Evolutionary conservation across 768 basidiomycete genomes (phyloP), one percentile per base, ranked within the genome.

Genomic region (Leccinum uliginosum): DNA sequence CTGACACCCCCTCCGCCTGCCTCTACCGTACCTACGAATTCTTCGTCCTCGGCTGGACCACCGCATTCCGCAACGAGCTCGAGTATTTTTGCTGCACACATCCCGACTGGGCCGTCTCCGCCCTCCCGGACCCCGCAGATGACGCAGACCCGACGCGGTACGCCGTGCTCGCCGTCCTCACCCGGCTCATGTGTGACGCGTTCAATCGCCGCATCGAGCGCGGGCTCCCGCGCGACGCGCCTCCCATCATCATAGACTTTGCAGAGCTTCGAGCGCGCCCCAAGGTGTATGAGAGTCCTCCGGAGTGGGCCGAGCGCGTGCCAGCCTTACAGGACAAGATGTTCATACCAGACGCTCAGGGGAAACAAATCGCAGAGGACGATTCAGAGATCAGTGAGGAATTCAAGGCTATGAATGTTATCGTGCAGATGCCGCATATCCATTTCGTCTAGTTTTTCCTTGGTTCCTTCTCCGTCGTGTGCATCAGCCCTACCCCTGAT

Each of bases 201-300:
- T 59, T 59, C 46, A 59, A 59, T 52, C 55, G 58, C 30, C 58
- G 58, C 38, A 59, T 58, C 45, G 55, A 57, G 46, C 35, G 19
- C 8, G 58, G 55, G 5, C 50, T 59, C 10, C 58, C 58, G 10
- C 50, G 55, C 2, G 55, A 59, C 26, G 58, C 55, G 24, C 58
- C 55, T 15, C n/a, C 58, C 3, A 58, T 59, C 38, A 44, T 59
- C 45, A 12, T 50, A 15, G 58, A 59, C 30, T 59, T 59, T 58
- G 55, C 50, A 7, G 58, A 29, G 19, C 58, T 59, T 24, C 29
- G 24, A 6, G 58, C 55, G 29, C 58, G 58, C 23, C 55, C 55
- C 35, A 59, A 57, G 46, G 55, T 52, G 35, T 59, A 51, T 46
- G 58, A 59, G 38, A 48, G 6, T 1, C 46, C 50, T 11, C 58